A percentile compares a stretch with the other conserved stretches of the same genome.
Conservation (phyloP, 495 filamentous ascomycete genomes). For the Hypoxylon lenormandii region DNA sequence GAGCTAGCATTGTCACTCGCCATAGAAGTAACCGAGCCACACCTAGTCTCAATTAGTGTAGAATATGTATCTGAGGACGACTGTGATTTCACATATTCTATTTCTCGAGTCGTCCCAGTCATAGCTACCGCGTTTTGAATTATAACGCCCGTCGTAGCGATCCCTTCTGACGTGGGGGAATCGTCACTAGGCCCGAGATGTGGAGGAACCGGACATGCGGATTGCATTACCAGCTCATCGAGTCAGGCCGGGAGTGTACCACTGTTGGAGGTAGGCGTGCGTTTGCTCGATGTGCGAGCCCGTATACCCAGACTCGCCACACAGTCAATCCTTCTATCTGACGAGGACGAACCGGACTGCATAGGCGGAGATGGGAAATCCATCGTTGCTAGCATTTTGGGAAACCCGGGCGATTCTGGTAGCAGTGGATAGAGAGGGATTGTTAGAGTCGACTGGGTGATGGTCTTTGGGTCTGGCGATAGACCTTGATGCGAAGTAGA, state of each 20-base stretch:
- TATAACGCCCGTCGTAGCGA: not conserved
- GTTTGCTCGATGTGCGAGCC: slow-evolving; percentile 39
- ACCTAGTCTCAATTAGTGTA: not conserved
- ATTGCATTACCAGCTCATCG: slow-evolving; percentile 34
- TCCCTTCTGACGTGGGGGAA: not conserved
- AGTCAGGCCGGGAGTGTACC: slow-evolving; percentile 23
- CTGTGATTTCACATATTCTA: not conserved
- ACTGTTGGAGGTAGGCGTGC: slow-evolving; percentile 18
- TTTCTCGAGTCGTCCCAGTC: not conserved
- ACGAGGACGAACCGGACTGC: slow-evolving; percentile 29
- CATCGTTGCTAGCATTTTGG: slow-evolving; percentile 45
- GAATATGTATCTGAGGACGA: slow-evolving; percentile 9
- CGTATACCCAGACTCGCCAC: slow-evolving; percentile 19
- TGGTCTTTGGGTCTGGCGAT: slow-evolving; percentile 6
- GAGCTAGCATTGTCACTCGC: not conserved
- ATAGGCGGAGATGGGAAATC: slow-evolving; percentile 44
- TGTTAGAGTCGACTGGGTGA: slow-evolving; percentile 14
- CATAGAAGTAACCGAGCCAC: not conserved
- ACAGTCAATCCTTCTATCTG: slow-evolving; percentile 18
- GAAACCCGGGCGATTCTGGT: slow-evolving; percentile 47
- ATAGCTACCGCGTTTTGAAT: not conserved
- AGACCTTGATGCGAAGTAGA: not conserved
- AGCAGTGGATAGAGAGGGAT: slow-evolving; percentile 20
- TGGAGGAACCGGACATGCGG: not conserved
- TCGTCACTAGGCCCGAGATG: not conserved